phyloP scores from a whole-genome alignment of 2,329 filamentous ascomycete species.

The Diaporthe sp. region DNA sequence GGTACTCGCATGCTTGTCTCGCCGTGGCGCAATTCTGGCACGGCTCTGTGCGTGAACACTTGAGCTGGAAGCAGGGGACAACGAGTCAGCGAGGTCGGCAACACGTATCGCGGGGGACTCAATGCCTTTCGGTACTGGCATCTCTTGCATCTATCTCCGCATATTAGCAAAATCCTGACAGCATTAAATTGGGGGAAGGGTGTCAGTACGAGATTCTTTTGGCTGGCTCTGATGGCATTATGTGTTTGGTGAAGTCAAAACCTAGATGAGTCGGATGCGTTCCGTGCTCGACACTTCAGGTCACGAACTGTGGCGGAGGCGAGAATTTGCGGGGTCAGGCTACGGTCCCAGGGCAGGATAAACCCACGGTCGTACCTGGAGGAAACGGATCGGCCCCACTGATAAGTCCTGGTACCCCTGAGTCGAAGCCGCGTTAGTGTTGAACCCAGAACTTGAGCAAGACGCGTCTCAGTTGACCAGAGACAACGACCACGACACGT shows the following conservation, averaged over 20 bases:
- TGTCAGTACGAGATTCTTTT: neutral
- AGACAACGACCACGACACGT: no score
- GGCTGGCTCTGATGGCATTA: neutral
- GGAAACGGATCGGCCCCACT: neutral
- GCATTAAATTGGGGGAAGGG: neutral
- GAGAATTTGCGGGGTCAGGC: neutral
- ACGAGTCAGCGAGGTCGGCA: neutral
- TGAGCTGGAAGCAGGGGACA: conserved; percentile 21
- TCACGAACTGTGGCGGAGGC: neutral
- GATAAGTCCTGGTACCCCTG: neutral
- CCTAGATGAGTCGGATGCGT: neutral
- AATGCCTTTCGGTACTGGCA: conserved; percentile 31
- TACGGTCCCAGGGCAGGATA: neutral
- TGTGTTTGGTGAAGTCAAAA: neutral
- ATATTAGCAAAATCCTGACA: neutral
- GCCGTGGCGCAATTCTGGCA: conserved; percentile 38
- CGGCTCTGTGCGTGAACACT: conserved; percentile 40
- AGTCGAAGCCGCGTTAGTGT: no score
- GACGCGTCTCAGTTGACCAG: no score
- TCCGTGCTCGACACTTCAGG: neutral
- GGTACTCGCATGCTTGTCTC: conserved; percentile 38
- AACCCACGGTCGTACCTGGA: neutral
- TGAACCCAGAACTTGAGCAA: no score
- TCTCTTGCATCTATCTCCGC: conserved; percentile 16
- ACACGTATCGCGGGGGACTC: neutral